Evolutionary conservation across 1,284 basidiomycete genomes (phyloP).

Genomic region (Erythrobasidium hasegawianum): DNA sequence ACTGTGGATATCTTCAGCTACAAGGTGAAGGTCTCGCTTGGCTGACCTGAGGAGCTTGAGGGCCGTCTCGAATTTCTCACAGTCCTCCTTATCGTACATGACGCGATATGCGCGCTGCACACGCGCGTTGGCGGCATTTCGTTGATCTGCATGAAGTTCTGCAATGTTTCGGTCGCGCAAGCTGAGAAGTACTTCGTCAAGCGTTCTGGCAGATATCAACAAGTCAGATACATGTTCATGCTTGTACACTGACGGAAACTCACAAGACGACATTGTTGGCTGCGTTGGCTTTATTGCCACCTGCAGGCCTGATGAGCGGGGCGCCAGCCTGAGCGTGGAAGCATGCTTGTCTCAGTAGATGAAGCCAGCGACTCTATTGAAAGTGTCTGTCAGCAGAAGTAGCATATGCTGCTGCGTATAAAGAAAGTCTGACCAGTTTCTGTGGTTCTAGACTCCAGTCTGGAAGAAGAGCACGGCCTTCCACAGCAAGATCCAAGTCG

Average conservation of each 20-base stretch:
- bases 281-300: background rate
- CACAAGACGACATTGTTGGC: slow-evolving; percentile 16
- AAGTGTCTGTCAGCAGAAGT: background rate
- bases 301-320: background rate
- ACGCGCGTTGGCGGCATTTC: slow-evolving; percentile 30
- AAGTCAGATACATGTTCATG: no score
- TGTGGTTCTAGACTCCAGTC: slow-evolving; percentile 10
- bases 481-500: slow-evolving; percentile 34
- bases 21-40: slow-evolving; percentile 11
- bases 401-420: background rate
- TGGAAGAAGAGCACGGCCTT: slow-evolving; percentile 27
- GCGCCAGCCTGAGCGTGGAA: slow-evolving; percentile 24
- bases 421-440: slow-evolving; percentile 8
- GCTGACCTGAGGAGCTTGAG: slow-evolving; percentile 37
- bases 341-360: slow-evolving; percentile 23
- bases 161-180: slow-evolving; percentile 39
- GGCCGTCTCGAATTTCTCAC: slow-evolving; percentile 40
- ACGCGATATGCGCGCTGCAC: slow-evolving; percentile 37
- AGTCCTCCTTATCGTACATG: slow-evolving; percentile 42
- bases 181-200: slow-evolving; percentile 39
- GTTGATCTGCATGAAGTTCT: slow-evolving; percentile 35
- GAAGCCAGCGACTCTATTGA: slow-evolving; percentile 21
- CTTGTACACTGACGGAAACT: no score
- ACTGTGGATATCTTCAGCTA: slow-evolving; percentile 31
- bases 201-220: slow-evolving; percentile 34